Conservation (phyloP, 2,329 filamentous ascomycete species). For the Neofusicoccum ribis region DNA sequence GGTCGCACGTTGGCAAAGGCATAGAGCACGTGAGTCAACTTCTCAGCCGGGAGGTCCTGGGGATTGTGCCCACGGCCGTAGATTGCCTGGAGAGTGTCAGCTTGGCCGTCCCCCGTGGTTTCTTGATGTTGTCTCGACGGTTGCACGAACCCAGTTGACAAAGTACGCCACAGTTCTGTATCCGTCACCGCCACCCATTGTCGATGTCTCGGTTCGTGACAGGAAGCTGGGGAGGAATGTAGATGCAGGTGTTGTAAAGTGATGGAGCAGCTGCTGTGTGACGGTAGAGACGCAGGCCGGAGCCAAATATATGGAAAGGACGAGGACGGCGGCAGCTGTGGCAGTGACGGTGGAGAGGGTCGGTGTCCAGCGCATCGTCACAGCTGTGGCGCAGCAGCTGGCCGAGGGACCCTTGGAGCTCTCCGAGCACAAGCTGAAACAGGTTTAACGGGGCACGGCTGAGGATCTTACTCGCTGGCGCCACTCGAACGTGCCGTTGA, state of each 20-base stretch:
- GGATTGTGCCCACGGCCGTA: conserved; percentile 85
- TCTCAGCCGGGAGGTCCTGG: conserved; percentile 75
- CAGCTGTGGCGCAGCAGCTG: conserved; percentile 15
- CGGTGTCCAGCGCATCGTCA: conserved; percentile 15
- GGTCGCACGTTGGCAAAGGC: conserved; percentile 83
- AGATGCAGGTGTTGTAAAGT: neutral
- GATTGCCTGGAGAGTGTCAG: conserved; percentile 61
- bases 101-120: neutral
- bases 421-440: conserved; percentile 5
- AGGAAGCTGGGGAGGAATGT: neutral
- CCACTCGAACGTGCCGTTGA: conserved; percentile 6
- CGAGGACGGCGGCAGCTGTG: neutral
- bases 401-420: neutral
- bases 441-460: conserved; percentile 10
- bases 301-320: conserved; percentile 14
- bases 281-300: neutral
- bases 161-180: conserved; percentile 72
- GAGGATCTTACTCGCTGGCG: conserved; percentile 9
- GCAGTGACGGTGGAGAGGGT: conserved; percentile 9
- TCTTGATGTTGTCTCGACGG: neutral
- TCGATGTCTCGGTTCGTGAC: conserved; percentile 5
- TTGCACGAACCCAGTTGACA: conserved; percentile 60
- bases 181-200: conserved; percentile 38
- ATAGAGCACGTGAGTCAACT: conserved; percentile 87
- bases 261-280: neutral